Conservation (phyloP, 2,329 filamentous ascomycete species). For the Fusarium pseudoanthophilum region DNA sequence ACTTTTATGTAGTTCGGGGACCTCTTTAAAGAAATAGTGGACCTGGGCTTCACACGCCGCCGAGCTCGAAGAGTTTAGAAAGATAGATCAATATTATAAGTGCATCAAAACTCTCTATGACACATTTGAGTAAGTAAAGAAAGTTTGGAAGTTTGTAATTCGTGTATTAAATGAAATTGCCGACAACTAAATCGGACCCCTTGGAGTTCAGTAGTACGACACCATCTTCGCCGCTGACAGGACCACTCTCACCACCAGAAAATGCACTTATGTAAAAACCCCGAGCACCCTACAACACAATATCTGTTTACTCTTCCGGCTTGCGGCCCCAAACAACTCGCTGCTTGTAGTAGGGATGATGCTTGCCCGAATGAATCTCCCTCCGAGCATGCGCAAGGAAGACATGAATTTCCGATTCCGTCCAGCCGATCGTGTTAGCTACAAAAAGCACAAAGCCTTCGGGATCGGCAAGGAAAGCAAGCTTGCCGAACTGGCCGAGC, state of each 20-base stretch:
- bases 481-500: background rate
- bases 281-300: rapidly evolving
- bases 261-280: background rate
- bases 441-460: conserved; percentile 16
- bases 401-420: conserved; percentile 2
- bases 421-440: conserved; percentile 11
- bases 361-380: conserved; percentile 4
- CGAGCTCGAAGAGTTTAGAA: too few species aligned
- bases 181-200: background rate
- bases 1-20: rapidly evolving
- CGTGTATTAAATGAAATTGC: background rate
- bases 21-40: background rate
- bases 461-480: conserved; percentile 3
- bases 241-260: background rate
- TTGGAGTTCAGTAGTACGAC: background rate
- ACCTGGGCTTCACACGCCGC: too few species aligned
- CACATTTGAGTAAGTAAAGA: too few species aligned
- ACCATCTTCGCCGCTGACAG: background rate
- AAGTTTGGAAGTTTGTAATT: too few species aligned
- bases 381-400: conserved; percentile 7
- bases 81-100: too few species aligned
- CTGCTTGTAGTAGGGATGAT: conserved; percentile 10
- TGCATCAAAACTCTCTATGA: too few species aligned
- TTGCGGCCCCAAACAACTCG: conserved; percentile 11
- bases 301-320: background rate